Evolutionary conservation across 495 filamentous ascomycete species (phyloP).

Genomic region (Sordaria brevicollis): DNA sequence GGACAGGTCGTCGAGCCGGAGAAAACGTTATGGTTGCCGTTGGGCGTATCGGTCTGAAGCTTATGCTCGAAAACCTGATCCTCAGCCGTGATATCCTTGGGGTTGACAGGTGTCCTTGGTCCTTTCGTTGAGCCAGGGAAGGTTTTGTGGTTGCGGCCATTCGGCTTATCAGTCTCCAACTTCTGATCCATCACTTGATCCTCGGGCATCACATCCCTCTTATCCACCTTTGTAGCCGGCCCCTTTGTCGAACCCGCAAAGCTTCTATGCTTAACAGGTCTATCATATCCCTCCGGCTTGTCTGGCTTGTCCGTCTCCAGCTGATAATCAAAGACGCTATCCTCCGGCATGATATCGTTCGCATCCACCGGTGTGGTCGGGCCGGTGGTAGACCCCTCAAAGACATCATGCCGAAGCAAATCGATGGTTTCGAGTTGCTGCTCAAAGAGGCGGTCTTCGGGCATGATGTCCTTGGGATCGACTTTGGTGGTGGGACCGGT

Average conservation of each 20-base stretch:
- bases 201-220: neutral
- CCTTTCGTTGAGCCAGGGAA: neutral
- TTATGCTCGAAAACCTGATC: neutral
- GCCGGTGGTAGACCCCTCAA: neutral
- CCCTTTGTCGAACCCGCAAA: neutral
- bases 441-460: neutral
- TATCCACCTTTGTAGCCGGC: neutral
- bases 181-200: neutral
- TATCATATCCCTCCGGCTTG: no score
- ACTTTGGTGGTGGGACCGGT: neutral
- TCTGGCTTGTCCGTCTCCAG: neutral
- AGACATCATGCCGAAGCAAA: no score
- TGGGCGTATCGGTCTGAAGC: neutral
- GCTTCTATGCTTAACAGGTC: no score
- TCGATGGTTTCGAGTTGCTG: neutral
- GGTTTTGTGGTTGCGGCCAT: neutral
- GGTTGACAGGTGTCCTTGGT: neutral
- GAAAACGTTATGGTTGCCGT: no score
- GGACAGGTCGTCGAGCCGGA: neutral
- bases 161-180: neutral
- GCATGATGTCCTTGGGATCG: neutral
- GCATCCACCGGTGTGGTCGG: neutral
- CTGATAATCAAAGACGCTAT: neutral
- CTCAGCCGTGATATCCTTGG: neutral
- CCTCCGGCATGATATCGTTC: neutral